phyloP scores from a whole-genome alignment of 2,329 filamentous ascomycete species.

The Fusarium paranaense region DNA sequence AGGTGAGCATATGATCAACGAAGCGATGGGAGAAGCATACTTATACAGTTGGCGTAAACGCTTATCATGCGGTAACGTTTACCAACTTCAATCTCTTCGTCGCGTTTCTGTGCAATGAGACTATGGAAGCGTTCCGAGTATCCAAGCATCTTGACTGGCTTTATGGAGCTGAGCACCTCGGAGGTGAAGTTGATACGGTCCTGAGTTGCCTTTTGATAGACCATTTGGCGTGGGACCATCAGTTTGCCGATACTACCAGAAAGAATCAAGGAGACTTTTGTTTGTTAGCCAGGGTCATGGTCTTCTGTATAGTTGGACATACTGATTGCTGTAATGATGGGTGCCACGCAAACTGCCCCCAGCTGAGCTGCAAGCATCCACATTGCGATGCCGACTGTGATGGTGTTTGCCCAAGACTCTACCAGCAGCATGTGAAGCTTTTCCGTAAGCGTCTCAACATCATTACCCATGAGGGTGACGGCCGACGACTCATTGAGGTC shows the following conservation, averaged over 20 bases:
- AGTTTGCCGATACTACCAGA: constrained; percentile 40
- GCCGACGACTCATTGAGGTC: constrained; percentile 46
- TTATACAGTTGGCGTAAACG: constrained; percentile 45
- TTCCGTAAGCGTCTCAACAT: constrained; percentile 47
- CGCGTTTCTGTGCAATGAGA: constrained; percentile 41
- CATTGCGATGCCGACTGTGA: constrained; percentile 48
- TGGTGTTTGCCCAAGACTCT: constrained; percentile 47
- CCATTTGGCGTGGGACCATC: constrained; percentile 45
- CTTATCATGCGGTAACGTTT: constrained; percentile 42
- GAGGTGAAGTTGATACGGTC: constrained; percentile 49
- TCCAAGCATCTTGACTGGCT: constrained; percentile 51
- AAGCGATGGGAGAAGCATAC: constrained; percentile 27
- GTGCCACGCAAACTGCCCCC: constrained; percentile 48
- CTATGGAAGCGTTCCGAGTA: constrained; percentile 42
- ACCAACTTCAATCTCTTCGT: constrained; percentile 41
- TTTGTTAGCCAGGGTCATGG: neutral
- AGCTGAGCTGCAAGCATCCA: constrained; percentile 48
- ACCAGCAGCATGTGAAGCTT: constrained; percentile 44
- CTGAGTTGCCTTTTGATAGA: constrained; percentile 49
- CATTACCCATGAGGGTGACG: constrained; percentile 48
- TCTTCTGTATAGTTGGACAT: neutral
- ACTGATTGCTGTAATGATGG: constrained; percentile 48
- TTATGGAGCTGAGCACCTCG: constrained; percentile 47
- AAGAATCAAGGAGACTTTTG: constrained; percentile 40
- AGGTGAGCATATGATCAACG: neutral